Conservation (phyloP, 2,329 filamentous ascomycete species). For the Sphaerulina musiva region DNA sequence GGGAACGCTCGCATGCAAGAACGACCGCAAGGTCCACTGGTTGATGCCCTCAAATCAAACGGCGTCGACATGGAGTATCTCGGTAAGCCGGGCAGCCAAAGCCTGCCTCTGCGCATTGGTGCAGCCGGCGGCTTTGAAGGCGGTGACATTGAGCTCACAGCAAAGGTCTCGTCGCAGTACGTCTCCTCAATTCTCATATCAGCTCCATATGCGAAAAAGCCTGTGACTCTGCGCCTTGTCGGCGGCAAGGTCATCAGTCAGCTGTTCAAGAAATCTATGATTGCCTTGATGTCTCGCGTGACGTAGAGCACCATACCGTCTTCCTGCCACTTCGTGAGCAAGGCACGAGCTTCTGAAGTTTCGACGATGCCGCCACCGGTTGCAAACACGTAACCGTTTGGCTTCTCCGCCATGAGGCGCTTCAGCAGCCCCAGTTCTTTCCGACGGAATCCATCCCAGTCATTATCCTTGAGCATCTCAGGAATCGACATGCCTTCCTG, state of each 20-base stretch:
- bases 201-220: slow-evolving; percentile 89
- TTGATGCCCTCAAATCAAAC: slow-evolving; percentile 81
- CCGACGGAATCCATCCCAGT: slow-evolving; percentile 83
- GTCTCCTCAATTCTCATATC: slow-evolving; percentile 96
- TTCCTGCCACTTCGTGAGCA: slow-evolving; percentile 67
- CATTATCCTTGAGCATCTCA: slow-evolving; percentile 68
- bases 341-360: slow-evolving; percentile 66
- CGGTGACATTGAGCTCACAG: slow-evolving; percentile 82
- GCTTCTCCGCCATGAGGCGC: slow-evolving; percentile 66
- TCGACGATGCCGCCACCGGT: slow-evolving; percentile 94
- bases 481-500: slow-evolving; percentile 71
- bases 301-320: slow-evolving; percentile 83
- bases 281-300: slow-evolving; percentile 89
- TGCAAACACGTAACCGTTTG: slow-evolving; percentile 74
- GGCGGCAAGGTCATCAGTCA: slow-evolving; percentile 98
- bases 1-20: slow-evolving; percentile 96
- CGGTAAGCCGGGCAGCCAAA: slow-evolving; percentile 73
- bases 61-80: slow-evolving; percentile 83
- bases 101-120: slow-evolving; percentile 74
- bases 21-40: slow-evolving; percentile 84
- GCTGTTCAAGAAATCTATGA: slow-evolving; percentile 78
- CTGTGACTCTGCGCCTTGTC: slow-evolving; percentile 80
- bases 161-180: slow-evolving; percentile 97
- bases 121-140: slow-evolving; percentile 78
- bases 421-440: slow-evolving; percentile 70